Percentiles rank a stretch among this genome's conserved stretches.
phyloP scores from a whole-genome alignment of 352 stramenopile species.

The Globisporangium mamillatum region DNA sequence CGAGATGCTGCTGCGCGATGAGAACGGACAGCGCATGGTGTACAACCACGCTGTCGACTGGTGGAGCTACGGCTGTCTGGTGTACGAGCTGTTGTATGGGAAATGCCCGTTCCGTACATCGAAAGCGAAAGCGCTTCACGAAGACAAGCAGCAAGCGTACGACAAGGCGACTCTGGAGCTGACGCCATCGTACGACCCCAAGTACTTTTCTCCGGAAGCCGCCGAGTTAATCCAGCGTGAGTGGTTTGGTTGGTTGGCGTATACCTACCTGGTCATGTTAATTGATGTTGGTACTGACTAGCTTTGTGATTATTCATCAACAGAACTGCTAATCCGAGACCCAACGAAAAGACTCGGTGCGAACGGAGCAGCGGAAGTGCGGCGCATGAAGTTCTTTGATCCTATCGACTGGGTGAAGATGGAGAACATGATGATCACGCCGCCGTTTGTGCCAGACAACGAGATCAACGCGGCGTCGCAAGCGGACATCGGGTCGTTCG shows the following conservation, averaged over 20 bases:
- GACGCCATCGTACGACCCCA: constrained; percentile 70
- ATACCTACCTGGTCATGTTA: not conserved
- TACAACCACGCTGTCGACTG: constrained; percentile 96
- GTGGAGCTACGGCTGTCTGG: constrained; percentile 97
- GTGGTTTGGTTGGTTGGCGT: not conserved
- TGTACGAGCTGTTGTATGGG: constrained; percentile 97
- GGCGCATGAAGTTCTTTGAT: constrained; percentile 79
- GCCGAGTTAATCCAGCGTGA: constrained; percentile 74
- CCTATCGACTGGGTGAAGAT: constrained; percentile 73
- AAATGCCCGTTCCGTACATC: constrained; percentile 97
- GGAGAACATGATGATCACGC: constrained; percentile 59
- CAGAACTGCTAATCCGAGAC: constrained; percentile 74
- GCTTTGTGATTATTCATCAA: not conserved
- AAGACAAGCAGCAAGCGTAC: constrained; percentile 87
- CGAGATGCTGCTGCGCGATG: constrained; percentile 94
- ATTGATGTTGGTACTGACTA: not conserved
- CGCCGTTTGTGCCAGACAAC: constrained; percentile 77
- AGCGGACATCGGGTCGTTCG: constrained; percentile 77
- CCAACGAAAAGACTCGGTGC: constrained; percentile 64
- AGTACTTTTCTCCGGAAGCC: constrained; percentile 79
- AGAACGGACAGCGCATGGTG: constrained; percentile 88
- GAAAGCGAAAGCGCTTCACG: constrained; percentile 90
- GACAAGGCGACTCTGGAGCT: constrained; percentile 80
- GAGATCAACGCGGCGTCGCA: constrained; percentile 86
- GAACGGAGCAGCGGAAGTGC: constrained; percentile 73